These are phyloP conservation scores for Debaryomyces sp. DNA, from an alignment of 1,139 yeast species.

Conservation along the genomic window DNA sequence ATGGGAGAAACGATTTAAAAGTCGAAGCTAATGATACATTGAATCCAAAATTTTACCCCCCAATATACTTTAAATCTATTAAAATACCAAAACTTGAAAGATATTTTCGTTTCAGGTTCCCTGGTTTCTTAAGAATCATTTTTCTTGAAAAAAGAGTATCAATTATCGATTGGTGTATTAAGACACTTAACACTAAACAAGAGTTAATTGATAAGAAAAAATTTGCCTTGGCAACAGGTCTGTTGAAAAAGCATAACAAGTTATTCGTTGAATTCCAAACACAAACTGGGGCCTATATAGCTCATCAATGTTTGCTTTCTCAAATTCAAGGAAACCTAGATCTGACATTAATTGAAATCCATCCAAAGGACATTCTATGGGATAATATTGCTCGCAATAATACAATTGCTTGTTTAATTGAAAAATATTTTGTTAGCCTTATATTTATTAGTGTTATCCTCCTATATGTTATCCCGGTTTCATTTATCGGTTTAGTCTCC, in stretches of 20 bases:
- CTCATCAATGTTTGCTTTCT: conserved; percentile 56
- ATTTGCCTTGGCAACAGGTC: conserved; percentile 18
- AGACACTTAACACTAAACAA: conserved; percentile 21
- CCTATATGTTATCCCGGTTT: conserved; percentile 73
- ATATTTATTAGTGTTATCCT: conserved; percentile 50
- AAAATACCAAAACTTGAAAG: conserved; percentile 31
- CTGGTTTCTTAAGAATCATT: conserved; percentile 34
- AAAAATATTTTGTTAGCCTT: conserved; percentile 44
- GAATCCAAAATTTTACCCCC: conserved; percentile 35
- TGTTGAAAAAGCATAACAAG: conserved; percentile 34
- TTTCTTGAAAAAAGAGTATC: conserved; percentile 23
- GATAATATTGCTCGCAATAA: conserved; percentile 45
- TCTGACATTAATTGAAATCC: conserved; percentile 48
- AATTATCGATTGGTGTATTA: conserved; percentile 32
- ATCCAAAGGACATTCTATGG: conserved; percentile 67
- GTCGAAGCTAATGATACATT: not conserved
- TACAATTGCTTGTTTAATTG: conserved; percentile 31
- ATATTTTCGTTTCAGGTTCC: conserved; percentile 25
- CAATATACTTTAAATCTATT: conserved; percentile 24
- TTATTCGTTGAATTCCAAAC: conserved; percentile 56
- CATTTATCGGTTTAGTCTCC: conserved; percentile 66
- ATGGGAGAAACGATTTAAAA: not conserved
- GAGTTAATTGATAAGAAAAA: conserved; percentile 26
- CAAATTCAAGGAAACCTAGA: conserved; percentile 45
- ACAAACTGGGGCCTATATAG: conserved; percentile 51